Evolutionary conservation across 805 yeast species (phyloP).

Genomic region (Komagataella populi): DNA sequence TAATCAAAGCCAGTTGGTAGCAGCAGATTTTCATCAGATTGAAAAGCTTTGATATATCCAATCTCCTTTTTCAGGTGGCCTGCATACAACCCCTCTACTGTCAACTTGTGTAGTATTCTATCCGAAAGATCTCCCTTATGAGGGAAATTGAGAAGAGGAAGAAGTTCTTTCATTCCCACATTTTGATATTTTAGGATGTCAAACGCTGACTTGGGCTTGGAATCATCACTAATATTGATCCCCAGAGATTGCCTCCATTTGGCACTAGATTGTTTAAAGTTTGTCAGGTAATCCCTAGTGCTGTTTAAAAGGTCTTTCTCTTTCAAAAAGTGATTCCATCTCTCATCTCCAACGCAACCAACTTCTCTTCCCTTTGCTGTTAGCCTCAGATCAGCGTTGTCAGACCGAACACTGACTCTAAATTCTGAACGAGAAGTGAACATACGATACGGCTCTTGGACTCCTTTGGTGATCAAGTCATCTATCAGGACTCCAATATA

Average conservation of each 20-base stretch:
- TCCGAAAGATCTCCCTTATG: constrained; percentile 14
- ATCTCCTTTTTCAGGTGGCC: constrained; percentile 69
- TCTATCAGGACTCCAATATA: constrained; percentile 88
- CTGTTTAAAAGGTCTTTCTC: constrained; percentile 32
- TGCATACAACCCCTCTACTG: constrained; percentile 72
- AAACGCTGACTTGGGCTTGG: constrained; percentile 48
- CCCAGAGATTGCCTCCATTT: constrained; percentile 48
- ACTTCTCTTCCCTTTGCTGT: constrained; percentile 51
- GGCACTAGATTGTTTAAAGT: constrained; percentile 33
- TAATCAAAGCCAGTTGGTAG: constrained; percentile 66
- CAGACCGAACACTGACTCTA: constrained; percentile 79
- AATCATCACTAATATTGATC: constrained; percentile 35
- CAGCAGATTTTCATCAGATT: constrained; percentile 64
- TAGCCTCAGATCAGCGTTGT: constrained; percentile 82
- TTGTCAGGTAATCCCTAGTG: constrained; percentile 30
- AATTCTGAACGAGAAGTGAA: constrained; percentile 94
- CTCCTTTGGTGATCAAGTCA: constrained; percentile 90
- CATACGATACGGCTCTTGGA: constrained; percentile 95
- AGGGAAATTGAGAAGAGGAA: constrained; percentile 19
- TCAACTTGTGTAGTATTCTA: constrained; percentile 44
- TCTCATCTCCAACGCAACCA: constrained; percentile 52
- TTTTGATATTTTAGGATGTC: constrained; percentile 52
- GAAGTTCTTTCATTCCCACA: constrained; percentile 13
- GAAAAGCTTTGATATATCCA: constrained; percentile 60
- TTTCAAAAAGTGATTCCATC: constrained; percentile 34